phyloP scores from a whole-genome alignment of 176 grass and related monocot genomes.

The Puya raimondii region DNA sequence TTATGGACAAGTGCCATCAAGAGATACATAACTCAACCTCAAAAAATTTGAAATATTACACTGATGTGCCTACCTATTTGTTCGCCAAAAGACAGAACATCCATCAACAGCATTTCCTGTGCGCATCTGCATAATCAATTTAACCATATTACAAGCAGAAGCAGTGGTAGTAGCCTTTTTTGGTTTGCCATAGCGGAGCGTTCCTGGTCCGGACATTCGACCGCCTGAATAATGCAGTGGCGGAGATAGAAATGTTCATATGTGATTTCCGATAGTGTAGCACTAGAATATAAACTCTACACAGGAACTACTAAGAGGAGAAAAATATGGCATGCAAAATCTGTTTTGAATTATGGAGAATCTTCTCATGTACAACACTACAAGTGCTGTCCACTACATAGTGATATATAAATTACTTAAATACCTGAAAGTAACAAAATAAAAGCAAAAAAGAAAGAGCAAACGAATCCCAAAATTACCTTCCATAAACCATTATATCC shows the following conservation, averaged over 20 bases:
- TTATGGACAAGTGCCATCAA: not conserved
- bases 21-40: not conserved
- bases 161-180: conserved; percentile 4
- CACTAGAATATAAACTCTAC: too few relatives aligned
- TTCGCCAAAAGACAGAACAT: conserved; percentile 91
- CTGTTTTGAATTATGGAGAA: too few relatives aligned
- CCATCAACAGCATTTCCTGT: conserved; percentile 86
- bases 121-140: conserved; percentile 46
- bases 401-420: not conserved
- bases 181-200: not conserved
- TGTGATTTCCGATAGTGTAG: not conserved
- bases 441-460: conserved; percentile 9
- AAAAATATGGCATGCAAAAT: too few relatives aligned
- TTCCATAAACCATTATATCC: conserved; percentile 79
- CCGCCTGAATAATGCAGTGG: too few relatives aligned
- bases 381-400: too few relatives aligned
- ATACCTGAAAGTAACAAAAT: conserved; percentile 7
- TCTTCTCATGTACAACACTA: too few relatives aligned
- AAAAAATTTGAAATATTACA: not conserved
- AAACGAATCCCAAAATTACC: conserved; percentile 33
- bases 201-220: too few relatives aligned
- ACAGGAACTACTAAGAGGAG: too few relatives aligned
- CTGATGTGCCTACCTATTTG: conserved; percentile 37
- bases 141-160: conserved; percentile 5
- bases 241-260: too few relatives aligned